Percentiles rank a stretch among this genome's conserved stretches.
phyloP scores from a whole-genome alignment of 441 rosid genomes.

The Gossypium lobatum region DNA sequence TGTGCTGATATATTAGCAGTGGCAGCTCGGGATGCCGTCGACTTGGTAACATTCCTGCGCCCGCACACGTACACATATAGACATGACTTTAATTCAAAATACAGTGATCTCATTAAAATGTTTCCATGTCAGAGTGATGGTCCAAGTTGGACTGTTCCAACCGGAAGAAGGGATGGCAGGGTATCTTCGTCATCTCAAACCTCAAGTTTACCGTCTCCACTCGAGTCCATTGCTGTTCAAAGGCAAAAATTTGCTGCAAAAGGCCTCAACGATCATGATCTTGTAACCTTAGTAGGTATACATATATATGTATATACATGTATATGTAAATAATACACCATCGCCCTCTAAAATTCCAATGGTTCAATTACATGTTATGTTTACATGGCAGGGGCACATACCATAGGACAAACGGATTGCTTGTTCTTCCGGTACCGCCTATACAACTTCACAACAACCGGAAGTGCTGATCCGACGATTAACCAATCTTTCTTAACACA shows the following conservation, averaged over 20 bases:
- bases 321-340: too few species aligned
- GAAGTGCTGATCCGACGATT: slow-evolving; percentile 63
- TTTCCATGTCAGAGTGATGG: slow-evolving; percentile 42
- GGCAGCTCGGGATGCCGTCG: slow-evolving; percentile 54
- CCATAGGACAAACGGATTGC: slow-evolving; percentile 71
- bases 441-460: slow-evolving; percentile 69
- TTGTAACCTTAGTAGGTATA: slow-evolving; percentile 67
- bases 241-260: slow-evolving; percentile 60
- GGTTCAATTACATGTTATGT: not conserved
- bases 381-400: slow-evolving; percentile 51
- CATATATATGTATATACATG: not conserved
- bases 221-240: slow-evolving; percentile 50
- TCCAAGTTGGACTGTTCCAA: slow-evolving; percentile 68
- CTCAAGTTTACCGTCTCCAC: slow-evolving; percentile 51
- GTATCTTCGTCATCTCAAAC: slow-evolving; percentile 45
- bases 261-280: slow-evolving; percentile 62
- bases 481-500: slow-evolving; percentile 40
- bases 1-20: slow-evolving; percentile 53
- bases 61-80: not conserved
- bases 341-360: not conserved
- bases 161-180: slow-evolving; percentile 75
- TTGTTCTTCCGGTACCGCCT: slow-evolving; percentile 58
- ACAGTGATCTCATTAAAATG: not conserved
- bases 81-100: not conserved
- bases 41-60: slow-evolving; percentile 26